Base-by-base conservation (phyloP, 2,329 filamentous ascomycete species). In the Colletotrichum phormii region DNA sequence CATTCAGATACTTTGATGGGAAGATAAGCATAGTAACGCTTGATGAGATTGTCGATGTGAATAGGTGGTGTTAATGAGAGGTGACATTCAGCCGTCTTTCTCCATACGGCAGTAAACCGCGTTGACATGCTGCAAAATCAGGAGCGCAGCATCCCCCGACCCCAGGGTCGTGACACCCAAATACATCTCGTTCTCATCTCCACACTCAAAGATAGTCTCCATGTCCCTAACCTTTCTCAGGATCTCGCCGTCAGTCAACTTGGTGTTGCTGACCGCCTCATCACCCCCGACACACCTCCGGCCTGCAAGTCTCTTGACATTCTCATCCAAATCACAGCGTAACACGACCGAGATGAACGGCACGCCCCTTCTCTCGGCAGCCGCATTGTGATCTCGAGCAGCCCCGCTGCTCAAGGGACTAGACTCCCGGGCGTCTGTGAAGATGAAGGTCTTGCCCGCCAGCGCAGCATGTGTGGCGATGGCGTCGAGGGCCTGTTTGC, bases 291-390 rank as follows among this genome's bases (percentile, higher is more conserved):
- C 68, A 26, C 58, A 24, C 1, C 26, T 18, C 33, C 51, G 15
- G 76, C 61, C 18, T 22, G n/a, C 29, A 24, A 53, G 24, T 35
- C 78, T 76, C 15, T 64, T 72, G n/a, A 76, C 33, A 49, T 80
- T 80, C 67, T 80, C 79, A 13, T 77, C 75, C 35, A 77, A 59
- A 4, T 68, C 65, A 59, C 79, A 81, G n/a, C 70, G 74, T 31
- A 81, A 57, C 31, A 80, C 75, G 22, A 81, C 72, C 12, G 79
- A 77, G 18, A 79, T 62, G 54, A 81, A 80, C 6, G 74, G 76
- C 8, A 76, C 75, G 1, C 65, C 71, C 4, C 76, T 73, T 22
- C 60, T 68, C 22, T 67, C 69, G 3, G 79, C 76, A 1, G 78
- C 77, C 9, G 69, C 64, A 29, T 75, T 68, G 60, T 78, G 78